Conservation (phyloP, 257 asterid genomes). For the Lavandula angustifolia region DNA sequence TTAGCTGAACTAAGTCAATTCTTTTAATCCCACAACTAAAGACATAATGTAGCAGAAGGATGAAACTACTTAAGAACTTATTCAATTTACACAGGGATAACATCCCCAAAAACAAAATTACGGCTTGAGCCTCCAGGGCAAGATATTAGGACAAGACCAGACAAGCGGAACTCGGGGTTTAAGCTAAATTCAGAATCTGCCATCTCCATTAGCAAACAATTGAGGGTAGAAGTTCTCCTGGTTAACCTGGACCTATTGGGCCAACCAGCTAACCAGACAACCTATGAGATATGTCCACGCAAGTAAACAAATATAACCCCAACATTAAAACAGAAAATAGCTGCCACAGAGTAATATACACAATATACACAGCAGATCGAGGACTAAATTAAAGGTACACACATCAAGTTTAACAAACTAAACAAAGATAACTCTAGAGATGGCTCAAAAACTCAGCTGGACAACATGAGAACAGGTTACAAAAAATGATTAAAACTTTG, state of each 20-base stretch:
- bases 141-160: not conserved
- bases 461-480: not conserved
- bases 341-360: not conserved
- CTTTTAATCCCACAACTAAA: not conserved
- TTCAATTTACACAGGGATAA: not conserved
- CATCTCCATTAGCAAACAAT: constrained; percentile 2
- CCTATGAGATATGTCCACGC: not conserved
- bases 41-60: not conserved
- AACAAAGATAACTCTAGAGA: constrained; percentile 23
- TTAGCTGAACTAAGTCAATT: not conserved
- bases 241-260: constrained; percentile 22
- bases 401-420: not conserved
- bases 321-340: not conserved
- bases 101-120: not conserved
- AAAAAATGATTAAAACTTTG: not conserved
- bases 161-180: not conserved
- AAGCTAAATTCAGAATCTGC: not conserved
- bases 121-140: not conserved
- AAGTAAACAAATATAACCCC: constrained; percentile 12
- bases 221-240: not conserved
- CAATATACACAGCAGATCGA: constrained; percentile 20
- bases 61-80: not conserved
- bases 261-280: constrained; percentile 26
- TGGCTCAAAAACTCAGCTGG: constrained; percentile 12
- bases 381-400: not conserved